phyloP scores from a whole-genome alignment of 176 grass and related monocot species.

The Juncus effusus region DNA sequence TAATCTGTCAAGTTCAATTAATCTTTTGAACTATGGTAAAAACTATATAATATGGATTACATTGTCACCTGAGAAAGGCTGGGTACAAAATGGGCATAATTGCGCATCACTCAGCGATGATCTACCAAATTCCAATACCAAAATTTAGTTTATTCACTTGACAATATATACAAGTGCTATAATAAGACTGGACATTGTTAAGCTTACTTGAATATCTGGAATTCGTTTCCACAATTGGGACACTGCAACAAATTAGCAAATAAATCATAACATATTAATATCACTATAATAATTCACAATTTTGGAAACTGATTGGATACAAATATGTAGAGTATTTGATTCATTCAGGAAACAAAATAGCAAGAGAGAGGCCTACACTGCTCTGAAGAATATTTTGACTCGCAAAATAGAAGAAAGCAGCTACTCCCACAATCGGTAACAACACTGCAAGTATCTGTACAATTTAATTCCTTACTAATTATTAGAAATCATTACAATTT shows the following conservation, averaged over 20 bases:
- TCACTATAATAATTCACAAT: background rate
- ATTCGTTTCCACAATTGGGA: slow-evolving; percentile 84
- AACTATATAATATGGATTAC: no score
- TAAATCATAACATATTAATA: slow-evolving; percentile 9
- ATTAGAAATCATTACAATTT: background rate
- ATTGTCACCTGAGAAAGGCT: slow-evolving; percentile 82
- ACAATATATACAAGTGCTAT: slow-evolving; percentile 1
- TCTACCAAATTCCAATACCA: slow-evolving; percentile 39
- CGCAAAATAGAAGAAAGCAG: slow-evolving; percentile 80
- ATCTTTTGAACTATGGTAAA: no score
- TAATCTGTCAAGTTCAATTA: no score
- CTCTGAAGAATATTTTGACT: slow-evolving; percentile 68
- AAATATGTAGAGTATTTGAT: background rate
- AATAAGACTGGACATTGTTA: background rate
- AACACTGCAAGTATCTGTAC: slow-evolving; percentile 67
- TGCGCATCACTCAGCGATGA: slow-evolving; percentile 81
- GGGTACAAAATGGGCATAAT: slow-evolving; percentile 79
- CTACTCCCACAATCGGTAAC: slow-evolving; percentile 68
- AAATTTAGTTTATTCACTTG: slow-evolving; percentile 19
- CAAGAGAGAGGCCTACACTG: slow-evolving; percentile 45
- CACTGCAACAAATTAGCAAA: slow-evolving; percentile 49
- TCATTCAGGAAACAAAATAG: background rate
- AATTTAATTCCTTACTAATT: background rate
- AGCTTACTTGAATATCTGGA: slow-evolving; percentile 82
- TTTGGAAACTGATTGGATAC: slow-evolving; percentile 10